A percentile compares a stretch with the other conserved stretches of the same genome.
Evolutionary conservation across 2,329 filamentous ascomycete species (phyloP).

Genomic region (Alternaria longipes): DNA sequence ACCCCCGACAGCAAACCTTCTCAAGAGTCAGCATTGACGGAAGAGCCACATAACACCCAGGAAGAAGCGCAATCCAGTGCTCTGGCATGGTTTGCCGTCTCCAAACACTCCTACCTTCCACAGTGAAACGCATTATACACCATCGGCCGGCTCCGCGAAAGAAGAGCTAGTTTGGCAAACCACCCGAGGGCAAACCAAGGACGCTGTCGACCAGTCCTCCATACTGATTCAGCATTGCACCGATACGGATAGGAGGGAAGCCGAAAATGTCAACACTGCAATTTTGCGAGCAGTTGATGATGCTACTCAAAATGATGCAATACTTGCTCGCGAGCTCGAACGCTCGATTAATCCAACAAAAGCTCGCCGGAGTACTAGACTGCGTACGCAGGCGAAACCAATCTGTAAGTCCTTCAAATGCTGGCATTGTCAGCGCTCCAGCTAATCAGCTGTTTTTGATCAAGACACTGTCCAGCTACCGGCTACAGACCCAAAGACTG

Average conservation of each 20-base stretch:
- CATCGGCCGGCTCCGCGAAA: not conserved
- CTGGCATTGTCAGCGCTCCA: fast-evolving
- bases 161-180: not conserved
- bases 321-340: conserved; percentile 9
- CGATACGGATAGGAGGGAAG: not conserved
- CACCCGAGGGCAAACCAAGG: not conserved
- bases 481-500: not conserved
- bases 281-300: not conserved
- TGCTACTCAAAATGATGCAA: not conserved
- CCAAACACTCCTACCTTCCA: conserved; percentile 12
- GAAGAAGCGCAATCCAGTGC: not conserved
- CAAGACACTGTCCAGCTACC: not conserved
- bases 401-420: not conserved
- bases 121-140: not conserved
- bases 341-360: not conserved
- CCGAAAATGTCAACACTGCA: not conserved
- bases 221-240: not conserved
- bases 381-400: not conserved
- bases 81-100: conserved; percentile 22
- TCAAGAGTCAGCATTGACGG: not conserved
- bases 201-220: not conserved
- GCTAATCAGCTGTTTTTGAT: not conserved
- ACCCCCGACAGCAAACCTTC: not conserved
- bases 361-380: conserved; percentile 13
- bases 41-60: conserved; percentile 11